A percentile compares a stretch with the other conserved stretches of the same genome.
Conservation (phyloP, 768 basidiomycete genomes). For the Tylopilus felleus region DNA sequence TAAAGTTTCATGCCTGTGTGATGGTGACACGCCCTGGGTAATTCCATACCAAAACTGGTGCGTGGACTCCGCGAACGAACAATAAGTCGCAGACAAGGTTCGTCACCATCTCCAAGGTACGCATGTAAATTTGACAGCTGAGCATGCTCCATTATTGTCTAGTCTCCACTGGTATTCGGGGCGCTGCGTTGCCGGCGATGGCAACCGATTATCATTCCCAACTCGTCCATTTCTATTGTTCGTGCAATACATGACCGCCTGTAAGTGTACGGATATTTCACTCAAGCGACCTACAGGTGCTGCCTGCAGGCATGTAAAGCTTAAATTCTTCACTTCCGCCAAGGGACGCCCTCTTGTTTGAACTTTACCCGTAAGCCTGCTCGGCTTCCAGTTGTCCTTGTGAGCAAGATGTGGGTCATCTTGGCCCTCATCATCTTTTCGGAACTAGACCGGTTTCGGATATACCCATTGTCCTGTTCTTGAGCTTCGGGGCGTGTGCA, state of each 20-base stretch:
- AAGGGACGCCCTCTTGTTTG: slow-evolving; percentile 11
- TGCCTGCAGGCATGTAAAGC: slow-evolving; percentile 10
- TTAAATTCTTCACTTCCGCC: slow-evolving; percentile 18
- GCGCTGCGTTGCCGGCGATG: slow-evolving; percentile 4
- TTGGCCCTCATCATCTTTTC: slow-evolving; percentile 12
- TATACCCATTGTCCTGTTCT: slow-evolving; percentile 31
- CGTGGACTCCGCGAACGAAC: slow-evolving; percentile 17
- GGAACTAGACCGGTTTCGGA: slow-evolving; percentile 38
- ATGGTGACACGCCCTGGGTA: not conserved
- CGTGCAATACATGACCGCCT: slow-evolving; percentile 6
- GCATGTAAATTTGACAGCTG: slow-evolving; percentile 19
- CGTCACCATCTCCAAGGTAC: slow-evolving; percentile 28
- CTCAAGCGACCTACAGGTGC: slow-evolving; percentile 1
- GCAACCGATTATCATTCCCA: slow-evolving; percentile 17
- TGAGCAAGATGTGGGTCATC: slow-evolving; percentile 21
- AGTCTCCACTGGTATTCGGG: slow-evolving; percentile 3
- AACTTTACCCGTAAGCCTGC: slow-evolving; percentile 4
- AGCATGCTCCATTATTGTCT: slow-evolving; percentile 20
- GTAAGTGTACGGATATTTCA: slow-evolving; percentile 12
- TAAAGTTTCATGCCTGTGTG: slow-evolving; percentile 18
- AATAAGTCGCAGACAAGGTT: slow-evolving; percentile 31
- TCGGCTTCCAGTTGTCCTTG: slow-evolving; percentile 3
- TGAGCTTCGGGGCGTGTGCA: slow-evolving; percentile 16
- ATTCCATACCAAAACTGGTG: slow-evolving; percentile 8
- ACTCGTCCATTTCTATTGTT: slow-evolving; percentile 28